These are phyloP conservation scores for Hydnum rufescens DNA, from an alignment of 768 basidiomycete species.

Conservation along the genomic window DNA sequence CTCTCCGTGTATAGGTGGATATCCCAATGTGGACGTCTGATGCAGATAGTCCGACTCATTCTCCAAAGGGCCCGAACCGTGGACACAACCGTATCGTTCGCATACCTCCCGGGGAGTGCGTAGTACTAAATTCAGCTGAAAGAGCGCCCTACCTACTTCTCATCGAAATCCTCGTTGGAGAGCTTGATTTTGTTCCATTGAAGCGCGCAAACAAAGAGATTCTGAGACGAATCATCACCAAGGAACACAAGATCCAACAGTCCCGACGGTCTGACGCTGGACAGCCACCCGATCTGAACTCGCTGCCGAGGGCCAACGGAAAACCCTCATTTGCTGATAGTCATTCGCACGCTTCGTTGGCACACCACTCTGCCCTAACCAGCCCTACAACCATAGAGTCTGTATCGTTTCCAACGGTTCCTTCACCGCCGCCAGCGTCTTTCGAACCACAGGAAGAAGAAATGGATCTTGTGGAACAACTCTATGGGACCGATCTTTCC, in stretches of 20 bases:
- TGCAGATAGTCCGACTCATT: constrained; percentile 10
- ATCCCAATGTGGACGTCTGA: constrained; percentile 39
- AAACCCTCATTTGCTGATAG: background rate
- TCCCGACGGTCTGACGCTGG: background rate
- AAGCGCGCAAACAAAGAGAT: constrained; percentile 74
- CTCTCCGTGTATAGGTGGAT: constrained; percentile 17
- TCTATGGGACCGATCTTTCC: constrained; percentile 65
- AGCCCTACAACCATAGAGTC: background rate
- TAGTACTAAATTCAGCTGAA: constrained; percentile 95
- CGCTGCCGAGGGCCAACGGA: background rate
- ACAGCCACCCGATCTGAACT: background rate
- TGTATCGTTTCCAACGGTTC: background rate
- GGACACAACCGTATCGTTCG: constrained; percentile 91
- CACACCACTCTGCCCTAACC: background rate
- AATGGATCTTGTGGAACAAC: constrained; percentile 90
- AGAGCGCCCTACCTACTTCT: constrained; percentile 83
- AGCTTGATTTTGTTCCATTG: constrained; percentile 79
- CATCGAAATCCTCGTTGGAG: constrained; percentile 75
- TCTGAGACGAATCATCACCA: constrained; percentile 29
- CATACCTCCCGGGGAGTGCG: constrained; percentile 93
- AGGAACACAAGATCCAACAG: constrained; percentile 16
- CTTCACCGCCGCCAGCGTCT: background rate
- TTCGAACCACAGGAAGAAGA: constrained; percentile 46
- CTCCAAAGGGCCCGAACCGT: constrained; percentile 24
- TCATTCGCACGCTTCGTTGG: background rate